These are phyloP conservation scores for Purpureocillium takamizusanense DNA, from an alignment of 2,329 filamentous ascomycete genomes.

Conservation along the genomic window DNA sequence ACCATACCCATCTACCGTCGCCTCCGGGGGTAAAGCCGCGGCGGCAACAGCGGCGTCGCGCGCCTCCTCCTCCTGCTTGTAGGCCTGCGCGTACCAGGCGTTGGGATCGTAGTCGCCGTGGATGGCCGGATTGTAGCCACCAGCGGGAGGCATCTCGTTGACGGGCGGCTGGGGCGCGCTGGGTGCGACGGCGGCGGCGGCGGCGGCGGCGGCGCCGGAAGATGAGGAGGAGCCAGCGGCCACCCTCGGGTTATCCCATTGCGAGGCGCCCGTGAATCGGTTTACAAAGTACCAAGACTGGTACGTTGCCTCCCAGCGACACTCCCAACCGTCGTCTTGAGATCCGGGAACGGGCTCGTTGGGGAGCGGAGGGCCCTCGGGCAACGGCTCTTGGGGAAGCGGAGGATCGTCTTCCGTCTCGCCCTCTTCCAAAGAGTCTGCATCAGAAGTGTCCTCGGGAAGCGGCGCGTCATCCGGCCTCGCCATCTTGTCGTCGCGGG, in stretches of 20 bases:
- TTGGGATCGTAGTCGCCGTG: slow-evolving; percentile 95
- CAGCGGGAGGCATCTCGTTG: slow-evolving; percentile 36
- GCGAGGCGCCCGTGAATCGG: slow-evolving; percentile 62
- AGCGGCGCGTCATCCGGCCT: too few species aligned
- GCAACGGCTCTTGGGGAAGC: slow-evolving; percentile 23
- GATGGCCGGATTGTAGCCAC: slow-evolving; percentile 90
- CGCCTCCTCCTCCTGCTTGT: slow-evolving; percentile 25
- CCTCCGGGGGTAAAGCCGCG: slow-evolving; percentile 10
- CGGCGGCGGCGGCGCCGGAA: slow-evolving; percentile 16
- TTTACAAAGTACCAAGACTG: slow-evolving; percentile 81
- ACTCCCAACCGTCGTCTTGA: slow-evolving; percentile 71
- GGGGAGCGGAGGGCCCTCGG: slow-evolving; percentile 29
- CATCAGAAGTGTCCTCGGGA: too few species aligned
- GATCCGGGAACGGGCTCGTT: slow-evolving; percentile 37
- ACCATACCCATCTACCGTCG: slow-evolving; percentile 47
- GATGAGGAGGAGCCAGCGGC: slow-evolving; percentile 29
- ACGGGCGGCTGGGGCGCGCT: slow-evolving; percentile 23
- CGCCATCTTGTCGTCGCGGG: too few species aligned
- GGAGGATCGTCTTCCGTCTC: slow-evolving; percentile 18
- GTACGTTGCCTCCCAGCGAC: slow-evolving; percentile 61
- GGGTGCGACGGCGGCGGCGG: slow-evolving; percentile 12
- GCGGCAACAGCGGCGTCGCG: slow-evolving; percentile 20
- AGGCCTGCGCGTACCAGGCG: slow-evolving; percentile 77
- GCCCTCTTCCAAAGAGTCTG: too few species aligned
- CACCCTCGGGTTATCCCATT: slow-evolving; percentile 82